Percentiles rank a stretch among this genome's conserved stretches.
Conservation (phyloP, 1,284 basidiomycete genomes). For the Pseudozyma pruni region DNA sequence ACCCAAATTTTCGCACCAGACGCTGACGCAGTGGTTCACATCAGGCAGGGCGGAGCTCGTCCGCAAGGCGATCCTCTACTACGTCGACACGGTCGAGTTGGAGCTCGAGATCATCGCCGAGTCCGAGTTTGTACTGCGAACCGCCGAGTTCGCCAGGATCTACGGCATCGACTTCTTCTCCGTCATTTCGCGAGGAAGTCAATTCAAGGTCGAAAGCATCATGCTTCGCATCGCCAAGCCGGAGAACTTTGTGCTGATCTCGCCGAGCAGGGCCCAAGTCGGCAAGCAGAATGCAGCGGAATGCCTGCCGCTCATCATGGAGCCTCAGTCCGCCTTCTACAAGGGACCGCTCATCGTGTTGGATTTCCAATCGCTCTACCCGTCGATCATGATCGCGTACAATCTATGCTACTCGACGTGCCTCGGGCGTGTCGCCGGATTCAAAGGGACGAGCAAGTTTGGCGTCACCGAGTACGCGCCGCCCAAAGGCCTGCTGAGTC, state of each 20-base stretch:
- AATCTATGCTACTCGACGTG: constrained; percentile 81
- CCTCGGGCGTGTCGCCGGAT: constrained; percentile 84
- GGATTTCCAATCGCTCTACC: constrained; percentile 96
- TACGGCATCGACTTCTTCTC: constrained; percentile 98
- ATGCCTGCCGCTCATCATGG: constrained; percentile 91
- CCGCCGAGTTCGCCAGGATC: constrained; percentile 87
- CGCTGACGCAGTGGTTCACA: constrained; percentile 79
- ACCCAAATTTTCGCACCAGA: constrained; percentile 78
- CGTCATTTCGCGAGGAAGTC: constrained; percentile 91
- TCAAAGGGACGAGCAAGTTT: constrained; percentile 87
- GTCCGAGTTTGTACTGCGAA: constrained; percentile 63
- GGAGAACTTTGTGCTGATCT: constrained; percentile 73
- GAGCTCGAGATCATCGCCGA: constrained; percentile 58
- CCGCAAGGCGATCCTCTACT: constrained; percentile 50
- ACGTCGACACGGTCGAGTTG: constrained; percentile 48
- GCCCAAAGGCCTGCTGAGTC: constrained; percentile 73
- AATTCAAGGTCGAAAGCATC: constrained; percentile 98
- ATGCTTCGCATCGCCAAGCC: constrained; percentile 98
- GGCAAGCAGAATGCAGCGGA: constrained; percentile 92
- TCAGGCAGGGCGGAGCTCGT: constrained; percentile 33
- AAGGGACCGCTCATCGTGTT: constrained; percentile 88
- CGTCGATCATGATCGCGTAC: constrained; percentile 97
- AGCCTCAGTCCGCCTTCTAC: constrained; percentile 92
- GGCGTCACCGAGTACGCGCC: constrained; percentile 80
- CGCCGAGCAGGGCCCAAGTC: constrained; percentile 62